Evolutionary conservation across 2,329 filamentous ascomycete species (phyloP), one percentile per base, ranked within the genome.

Genomic region (Epicoccum nigrum): DNA sequence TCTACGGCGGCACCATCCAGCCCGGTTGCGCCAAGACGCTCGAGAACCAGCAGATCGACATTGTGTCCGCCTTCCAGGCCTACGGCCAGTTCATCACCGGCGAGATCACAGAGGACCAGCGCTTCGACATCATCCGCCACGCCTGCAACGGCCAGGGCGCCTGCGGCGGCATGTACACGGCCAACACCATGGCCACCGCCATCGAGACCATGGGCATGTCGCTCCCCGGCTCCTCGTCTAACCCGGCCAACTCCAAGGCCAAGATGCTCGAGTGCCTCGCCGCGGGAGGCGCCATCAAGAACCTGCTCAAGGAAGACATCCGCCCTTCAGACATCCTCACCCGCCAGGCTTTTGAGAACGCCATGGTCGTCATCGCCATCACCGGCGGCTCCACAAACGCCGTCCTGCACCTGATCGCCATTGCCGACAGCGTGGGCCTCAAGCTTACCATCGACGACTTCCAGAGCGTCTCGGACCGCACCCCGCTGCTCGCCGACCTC

Each of bases 41-140:
- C 27, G 55, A 88, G 59, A 86, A 88, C 69, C 83, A 84, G 46
- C 79, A 87, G 51, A 90, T 97, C 63, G 93, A 99, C 73, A 96
- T 99, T 45, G 89, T 99, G 54, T 97, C 92, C 41, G 94, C 94
- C 34, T 99, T 99, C 84, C 94, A 99, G 78, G 89, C 93, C 4
- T 97, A 97, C 70, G 94, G 94, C 20, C 90, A 97, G 73, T 97
- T 92, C 78, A 87, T 99, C 64, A 85, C 89, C 11, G 93, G 93
- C 34, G 85, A 96, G 68, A 96, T 97, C 75, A 88, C 82, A 59
- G 94, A 99, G 77, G 87, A 94, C 68, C 82, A 93, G 77, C 87
- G 94, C 44, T 96, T 92, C 74, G 94, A 97, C 75, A 93, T 97
- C 68, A 96, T 97, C 73, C 85, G 92, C 56, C 81, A 97, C 70